A percentile compares a stretch with the other conserved stretches of the same genome.
phyloP scores from a whole-genome alignment of 148 eudicot species.

The Rheum nobile region DNA sequence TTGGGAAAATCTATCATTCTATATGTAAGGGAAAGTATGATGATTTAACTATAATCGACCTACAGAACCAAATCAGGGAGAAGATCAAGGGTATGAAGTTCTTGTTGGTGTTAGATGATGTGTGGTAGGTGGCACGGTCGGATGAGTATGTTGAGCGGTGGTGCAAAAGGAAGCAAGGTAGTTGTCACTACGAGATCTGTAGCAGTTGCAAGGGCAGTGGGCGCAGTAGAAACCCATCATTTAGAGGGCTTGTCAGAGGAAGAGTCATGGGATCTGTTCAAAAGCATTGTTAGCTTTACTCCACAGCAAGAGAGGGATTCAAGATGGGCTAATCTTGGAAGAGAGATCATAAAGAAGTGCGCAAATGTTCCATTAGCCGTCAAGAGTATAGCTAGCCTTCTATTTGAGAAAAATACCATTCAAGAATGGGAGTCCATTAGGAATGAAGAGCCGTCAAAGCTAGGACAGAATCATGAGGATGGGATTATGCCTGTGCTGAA shows the following conservation, averaged over 20 bases:
- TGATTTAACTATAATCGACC: background rate
- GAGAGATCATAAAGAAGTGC: background rate
- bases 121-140: background rate
- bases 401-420: constrained; percentile 5
- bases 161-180: background rate
- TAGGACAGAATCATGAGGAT: constrained; percentile 3
- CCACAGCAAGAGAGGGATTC: background rate
- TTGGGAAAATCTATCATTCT: background rate
- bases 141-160: background rate
- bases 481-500: constrained; percentile 7
- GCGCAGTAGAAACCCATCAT: background rate
- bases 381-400: constrained; percentile 13
- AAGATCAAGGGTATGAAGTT: background rate
- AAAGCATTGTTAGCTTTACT: background rate
- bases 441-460: background rate
- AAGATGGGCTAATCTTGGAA: constrained; percentile 8
- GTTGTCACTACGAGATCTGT: background rate
- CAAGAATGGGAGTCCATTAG: constrained; percentile 14
- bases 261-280: constrained; percentile 16
- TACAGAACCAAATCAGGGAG: background rate
- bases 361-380: constrained; percentile 12
- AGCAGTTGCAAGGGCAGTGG: background rate
- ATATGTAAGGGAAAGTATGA: background rate
- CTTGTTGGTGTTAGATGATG: background rate
- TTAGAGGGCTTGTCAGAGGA: constrained; percentile 17